phyloP scores from a whole-genome alignment of 2,329 filamentous ascomycete genomes.

The Dothidotthia symphoricarpi region DNA sequence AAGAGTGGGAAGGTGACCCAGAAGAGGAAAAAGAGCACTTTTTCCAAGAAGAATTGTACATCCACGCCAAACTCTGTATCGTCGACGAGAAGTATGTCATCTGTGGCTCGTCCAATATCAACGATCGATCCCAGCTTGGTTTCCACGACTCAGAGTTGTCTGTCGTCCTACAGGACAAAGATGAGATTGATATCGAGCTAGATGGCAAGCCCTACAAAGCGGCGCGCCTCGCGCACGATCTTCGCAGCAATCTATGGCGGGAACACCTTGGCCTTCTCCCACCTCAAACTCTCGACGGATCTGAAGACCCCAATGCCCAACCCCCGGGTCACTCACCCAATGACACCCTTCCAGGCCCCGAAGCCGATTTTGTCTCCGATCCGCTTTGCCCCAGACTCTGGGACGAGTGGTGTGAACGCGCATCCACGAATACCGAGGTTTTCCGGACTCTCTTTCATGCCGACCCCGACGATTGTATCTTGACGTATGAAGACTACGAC shows the following conservation, averaged over 20 bases:
- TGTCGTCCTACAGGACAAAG: conserved; percentile 84
- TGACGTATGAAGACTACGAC: conserved; percentile 88
- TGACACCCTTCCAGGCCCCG: conserved; percentile 68
- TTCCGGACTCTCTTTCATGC: conserved; percentile 82
- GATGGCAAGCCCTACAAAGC: conserved; percentile 73
- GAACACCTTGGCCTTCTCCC: conserved; percentile 85
- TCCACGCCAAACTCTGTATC: conserved; percentile 88
- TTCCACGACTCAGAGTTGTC: conserved; percentile 88
- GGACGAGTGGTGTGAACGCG: conserved; percentile 66
- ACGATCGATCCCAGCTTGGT: conserved; percentile 84
- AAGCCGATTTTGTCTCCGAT: conserved; percentile 61
- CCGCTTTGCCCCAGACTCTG: conserved; percentile 59
- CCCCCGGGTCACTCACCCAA: conserved; percentile 71
- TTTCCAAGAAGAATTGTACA: conserved; percentile 93
- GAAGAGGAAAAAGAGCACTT: conserved; percentile 82
- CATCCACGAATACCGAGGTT: conserved; percentile 68
- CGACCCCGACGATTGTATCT: conserved; percentile 86
- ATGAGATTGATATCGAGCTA: conserved; percentile 70
- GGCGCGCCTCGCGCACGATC: conserved; percentile 76
- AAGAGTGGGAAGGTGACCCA: conserved; percentile 70
- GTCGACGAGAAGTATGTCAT: conserved; percentile 83
- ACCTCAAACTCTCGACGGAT: conserved; percentile 66
- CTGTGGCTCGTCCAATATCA: conserved; percentile 86
- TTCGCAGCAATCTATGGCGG: conserved; percentile 81
- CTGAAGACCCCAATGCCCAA: conserved; percentile 70